Percentiles rank a stretch among this genome's conserved stretches.
phyloP scores from a whole-genome alignment of 2,329 filamentous ascomycete genomes.

The Septoria linicola region DNA sequence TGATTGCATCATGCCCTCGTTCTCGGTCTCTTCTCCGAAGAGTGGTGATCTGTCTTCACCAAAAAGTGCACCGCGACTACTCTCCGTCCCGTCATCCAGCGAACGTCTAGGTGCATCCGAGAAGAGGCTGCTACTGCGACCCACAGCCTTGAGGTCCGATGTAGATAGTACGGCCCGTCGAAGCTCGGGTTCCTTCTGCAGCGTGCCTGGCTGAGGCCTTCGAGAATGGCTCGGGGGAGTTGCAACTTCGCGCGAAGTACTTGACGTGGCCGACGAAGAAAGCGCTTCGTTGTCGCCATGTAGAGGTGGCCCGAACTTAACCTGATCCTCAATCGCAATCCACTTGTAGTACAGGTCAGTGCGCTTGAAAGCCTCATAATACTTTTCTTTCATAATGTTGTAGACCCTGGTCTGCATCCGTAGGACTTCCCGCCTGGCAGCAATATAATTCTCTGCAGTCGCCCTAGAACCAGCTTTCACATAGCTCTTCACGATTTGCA shows the following conservation, averaged over 20 bases:
- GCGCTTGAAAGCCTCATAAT: constrained; percentile 83
- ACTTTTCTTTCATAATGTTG: constrained; percentile 75
- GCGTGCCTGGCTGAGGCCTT: constrained; percentile 25
- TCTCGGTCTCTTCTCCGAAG: constrained; percentile 71
- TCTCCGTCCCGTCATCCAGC: constrained; percentile 62
- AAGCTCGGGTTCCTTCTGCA: constrained; percentile 48
- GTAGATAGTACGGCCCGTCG: constrained; percentile 61
- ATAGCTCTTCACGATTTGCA: constrained; percentile 71
- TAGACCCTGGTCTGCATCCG: constrained; percentile 78
- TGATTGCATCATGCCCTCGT: constrained; percentile 73
- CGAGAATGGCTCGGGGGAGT: constrained; percentile 23
- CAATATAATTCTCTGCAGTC: constrained; percentile 76
- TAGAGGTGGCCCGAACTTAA: constrained; percentile 35
- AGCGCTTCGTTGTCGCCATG: constrained; percentile 19
- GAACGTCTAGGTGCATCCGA: constrained; percentile 56
- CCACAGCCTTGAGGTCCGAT: constrained; percentile 54
- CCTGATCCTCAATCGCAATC: constrained; percentile 74
- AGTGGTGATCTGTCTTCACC: constrained; percentile 73
- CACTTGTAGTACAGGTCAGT: constrained; percentile 97
- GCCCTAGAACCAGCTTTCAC: constrained; percentile 74
- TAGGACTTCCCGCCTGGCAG: constrained; percentile 77
- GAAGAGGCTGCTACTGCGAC: constrained; percentile 22
- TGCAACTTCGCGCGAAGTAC: neutral
- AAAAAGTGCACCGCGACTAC: constrained; percentile 55
- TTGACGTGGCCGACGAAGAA: constrained; percentile 8